Conservation (phyloP, 345 rosid genomes). For the Stellera chamaejasme region DNA sequence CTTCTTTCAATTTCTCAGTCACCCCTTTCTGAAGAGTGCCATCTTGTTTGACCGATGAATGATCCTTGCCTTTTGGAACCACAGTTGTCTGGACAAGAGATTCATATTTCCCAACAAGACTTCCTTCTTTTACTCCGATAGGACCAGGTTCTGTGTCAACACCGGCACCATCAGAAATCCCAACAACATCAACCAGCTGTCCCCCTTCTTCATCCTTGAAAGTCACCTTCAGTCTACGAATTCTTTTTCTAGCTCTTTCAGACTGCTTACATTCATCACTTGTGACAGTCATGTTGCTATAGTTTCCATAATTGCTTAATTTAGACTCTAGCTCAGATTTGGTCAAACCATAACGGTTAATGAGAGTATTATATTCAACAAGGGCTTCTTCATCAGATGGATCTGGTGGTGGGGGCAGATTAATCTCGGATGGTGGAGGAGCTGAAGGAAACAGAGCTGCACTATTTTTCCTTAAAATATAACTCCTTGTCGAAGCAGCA, state of each 20-base stretch:
- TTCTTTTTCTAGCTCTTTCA: constrained; percentile 49
- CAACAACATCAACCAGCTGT: constrained; percentile 82
- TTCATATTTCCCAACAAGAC: constrained; percentile 88
- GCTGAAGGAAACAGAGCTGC: constrained; percentile 82
- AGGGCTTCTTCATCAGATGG: constrained; percentile 82
- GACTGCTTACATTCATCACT: constrained; percentile 18
- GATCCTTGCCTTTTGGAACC: constrained; percentile 73
- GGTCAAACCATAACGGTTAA: constrained; percentile 67
- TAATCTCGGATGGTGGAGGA: constrained; percentile 55
- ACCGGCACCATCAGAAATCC: constrained; percentile 88
- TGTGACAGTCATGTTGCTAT: constrained; percentile 15
- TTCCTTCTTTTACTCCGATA: constrained; percentile 80
- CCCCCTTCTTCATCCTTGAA: constrained; percentile 90
- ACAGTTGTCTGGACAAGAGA: constrained; percentile 66
- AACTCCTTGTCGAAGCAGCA: constrained; percentile 87
- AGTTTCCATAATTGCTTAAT: constrained; percentile 23
- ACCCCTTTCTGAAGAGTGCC: constrained; percentile 42
- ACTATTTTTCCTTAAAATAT: constrained; percentile 65
- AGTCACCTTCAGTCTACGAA: constrained; percentile 49
- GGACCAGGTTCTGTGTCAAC: constrained; percentile 98
- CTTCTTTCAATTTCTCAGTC: constrained; percentile 66
- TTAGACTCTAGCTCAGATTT: constrained; percentile 21
- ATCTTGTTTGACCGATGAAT: constrained; percentile 29
- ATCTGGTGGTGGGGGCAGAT: constrained; percentile 69
- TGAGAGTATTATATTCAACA: constrained; percentile 71